Evolutionary conservation across 768 basidiomycete species (phyloP).

Genomic region (Russula griseocarnosa): DNA sequence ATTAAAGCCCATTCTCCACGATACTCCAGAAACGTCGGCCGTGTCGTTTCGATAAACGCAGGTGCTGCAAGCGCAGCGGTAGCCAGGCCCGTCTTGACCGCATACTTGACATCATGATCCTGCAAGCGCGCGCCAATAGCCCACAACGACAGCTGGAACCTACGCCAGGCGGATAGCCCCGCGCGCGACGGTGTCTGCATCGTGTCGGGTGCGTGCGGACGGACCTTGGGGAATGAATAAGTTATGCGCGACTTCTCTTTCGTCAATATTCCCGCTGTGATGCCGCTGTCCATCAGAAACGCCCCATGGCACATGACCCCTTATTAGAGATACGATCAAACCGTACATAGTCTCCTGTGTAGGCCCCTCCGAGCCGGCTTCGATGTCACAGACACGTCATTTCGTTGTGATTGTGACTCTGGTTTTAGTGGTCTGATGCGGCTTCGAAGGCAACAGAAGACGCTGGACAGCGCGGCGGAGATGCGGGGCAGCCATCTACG

Average conservation of each 20-base stretch:
- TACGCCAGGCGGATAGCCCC: conserved; percentile 56
- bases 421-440: neutral
- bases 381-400: conserved; percentile 19
- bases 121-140: conserved; percentile 56
- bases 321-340: neutral
- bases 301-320: neutral
- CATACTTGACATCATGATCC: conserved; percentile 79
- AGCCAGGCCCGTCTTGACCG: conserved; percentile 82
- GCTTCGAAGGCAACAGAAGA: conserved; percentile 27
- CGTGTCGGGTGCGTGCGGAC: conserved; percentile 81
- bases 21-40: conserved; percentile 74
- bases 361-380: conserved; percentile 25
- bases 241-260: conserved; percentile 38
- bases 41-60: conserved; percentile 77
- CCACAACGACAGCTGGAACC: conserved; percentile 71
- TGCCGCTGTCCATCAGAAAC: conserved; percentile 2
- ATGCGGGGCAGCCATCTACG: conserved; percentile 28
- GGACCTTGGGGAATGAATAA: conserved; percentile 75
- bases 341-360: conserved; percentile 33
- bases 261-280: conserved; percentile 49
- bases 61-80: conserved; percentile 80
- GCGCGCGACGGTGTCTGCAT: conserved; percentile 68
- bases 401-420: neutral
- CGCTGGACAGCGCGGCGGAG: conserved; percentile 40
- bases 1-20: conserved; percentile 96